Base-by-base conservation (phyloP, 2,329 filamentous ascomycete genomes). In the Xylariaceae sp. region DNA sequence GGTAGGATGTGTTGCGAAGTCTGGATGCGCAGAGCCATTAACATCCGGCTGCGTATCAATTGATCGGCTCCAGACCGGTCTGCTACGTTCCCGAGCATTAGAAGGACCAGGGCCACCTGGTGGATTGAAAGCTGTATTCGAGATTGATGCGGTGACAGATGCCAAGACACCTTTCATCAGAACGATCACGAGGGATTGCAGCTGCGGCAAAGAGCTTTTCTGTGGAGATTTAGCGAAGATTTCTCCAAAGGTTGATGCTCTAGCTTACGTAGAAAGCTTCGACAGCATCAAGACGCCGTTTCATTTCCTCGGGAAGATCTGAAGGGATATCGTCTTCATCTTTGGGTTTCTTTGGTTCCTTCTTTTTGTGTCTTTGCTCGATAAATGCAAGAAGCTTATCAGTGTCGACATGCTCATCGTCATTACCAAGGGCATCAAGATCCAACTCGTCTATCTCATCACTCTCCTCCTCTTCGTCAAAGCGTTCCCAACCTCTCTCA, bases 131-230 rank as follows among this genome's bases (percentile, higher is more conserved):
- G 83, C 71, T 60, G 85, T 82, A 11, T 83, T 74, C 9, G 53
- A 53, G 46, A 92, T 85, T 49, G 94, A 78, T n/a, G 89, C 86
- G 27, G 89, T 94, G 42, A 96, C 90, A 63, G 95, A 95, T 35
- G 86, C 80, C 52, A 97, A 72, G 39, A 97, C 86, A 12, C 90
- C 87, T 66, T 94, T 95, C 57, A 97, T 79, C 36, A 97, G 77
- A 5, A 97, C 91, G 59, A 97, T 95, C 4, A 96, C 87, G 12
- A 97, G 74, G 1, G 92, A 97, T 66, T 97, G 94, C 14, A 99
- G 72, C 66, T 95, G 85, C 1, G 92, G 89, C 45, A 99, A 73
- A 1, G 87, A 82, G 54, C 86, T 77, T 62, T 80, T 78, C 88
- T 95, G 59, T 19, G 7, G 4, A 27, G 4, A 9, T 56, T 75